phyloP scores from a whole-genome alignment of 768 basidiomycete genomes.

The Cystobasidium ongulense region DNA sequence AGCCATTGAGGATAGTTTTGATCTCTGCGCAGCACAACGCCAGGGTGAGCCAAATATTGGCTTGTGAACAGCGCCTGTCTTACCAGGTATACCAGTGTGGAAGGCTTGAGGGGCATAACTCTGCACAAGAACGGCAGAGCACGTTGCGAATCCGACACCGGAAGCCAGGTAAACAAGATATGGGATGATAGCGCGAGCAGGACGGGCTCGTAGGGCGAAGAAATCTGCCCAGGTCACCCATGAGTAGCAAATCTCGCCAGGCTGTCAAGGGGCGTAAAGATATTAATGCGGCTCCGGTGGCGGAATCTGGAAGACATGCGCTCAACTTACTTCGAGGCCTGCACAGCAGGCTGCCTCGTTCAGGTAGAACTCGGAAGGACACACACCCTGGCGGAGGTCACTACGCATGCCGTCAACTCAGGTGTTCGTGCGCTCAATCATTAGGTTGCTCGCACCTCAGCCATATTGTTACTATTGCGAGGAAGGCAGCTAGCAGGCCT shows the following conservation, averaged over 20 bases:
- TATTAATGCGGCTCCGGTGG: background rate
- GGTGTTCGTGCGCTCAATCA: background rate
- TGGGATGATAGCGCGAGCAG: constrained; percentile 30
- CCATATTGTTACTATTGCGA: constrained; percentile 39
- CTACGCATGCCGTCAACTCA: background rate
- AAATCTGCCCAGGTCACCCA: constrained; percentile 37
- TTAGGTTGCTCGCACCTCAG: constrained; percentile 21
- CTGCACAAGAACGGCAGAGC: constrained; percentile 38
- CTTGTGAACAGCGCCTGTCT: background rate
- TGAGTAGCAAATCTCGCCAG: constrained; percentile 35
- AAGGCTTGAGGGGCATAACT: constrained; percentile 38
- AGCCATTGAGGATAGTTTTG: constrained; percentile 81
- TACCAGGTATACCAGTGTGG: constrained; percentile 36
- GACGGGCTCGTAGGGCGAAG: constrained; percentile 6
- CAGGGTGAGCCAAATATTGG: background rate
- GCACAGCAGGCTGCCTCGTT: constrained; percentile 37
- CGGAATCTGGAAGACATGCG: background rate
- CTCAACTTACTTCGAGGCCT: constrained; percentile 37
- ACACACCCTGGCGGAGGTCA: constrained; percentile 37
- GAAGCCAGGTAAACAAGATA: constrained; percentile 37
- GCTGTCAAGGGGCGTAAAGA: constrained; percentile 26
- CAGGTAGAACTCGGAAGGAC: constrained; percentile 40
- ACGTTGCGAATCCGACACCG: constrained; percentile 38
- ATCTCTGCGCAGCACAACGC: constrained; percentile 59
- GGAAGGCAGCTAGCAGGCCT: constrained; percentile 36